phyloP scores from a whole-genome alignment of 345 rosid genomes.

The Gossypium bickii region DNA sequence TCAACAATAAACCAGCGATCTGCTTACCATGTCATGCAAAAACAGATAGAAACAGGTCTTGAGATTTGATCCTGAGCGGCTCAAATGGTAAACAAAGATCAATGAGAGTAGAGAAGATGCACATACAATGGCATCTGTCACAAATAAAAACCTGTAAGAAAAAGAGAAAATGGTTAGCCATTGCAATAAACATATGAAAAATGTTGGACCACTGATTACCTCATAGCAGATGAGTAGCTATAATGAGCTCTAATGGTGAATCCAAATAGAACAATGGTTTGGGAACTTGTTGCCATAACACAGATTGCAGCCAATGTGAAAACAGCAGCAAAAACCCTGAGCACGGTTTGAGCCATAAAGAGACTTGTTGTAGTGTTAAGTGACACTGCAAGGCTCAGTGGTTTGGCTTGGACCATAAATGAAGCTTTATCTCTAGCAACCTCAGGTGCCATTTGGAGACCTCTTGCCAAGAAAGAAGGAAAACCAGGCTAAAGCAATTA shows the following conservation, averaged over 20 bases:
- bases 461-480: background rate
- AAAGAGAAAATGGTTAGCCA: background rate
- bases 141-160: conserved; percentile 45
- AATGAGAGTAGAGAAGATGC: conserved; percentile 39
- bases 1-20: background rate
- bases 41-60: conserved; percentile 31
- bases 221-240: conserved; percentile 39
- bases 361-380: conserved; percentile 2
- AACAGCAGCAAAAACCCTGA: conserved; percentile 38
- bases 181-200: background rate
- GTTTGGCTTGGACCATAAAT: conserved; percentile 10
- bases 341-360: conserved; percentile 29
- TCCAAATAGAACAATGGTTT: conserved; percentile 27
- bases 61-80: conserved; percentile 23
- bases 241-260: conserved; percentile 32
- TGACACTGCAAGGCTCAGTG: background rate
- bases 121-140: conserved; percentile 29
- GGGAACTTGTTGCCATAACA: conserved; percentile 33
- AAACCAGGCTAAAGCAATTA: background rate
- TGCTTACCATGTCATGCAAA: conserved; percentile 50
- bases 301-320: conserved; percentile 34
- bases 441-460: conserved; percentile 14
- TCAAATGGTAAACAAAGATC: conserved; percentile 22
- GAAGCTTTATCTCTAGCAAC: background rate
- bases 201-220: conserved; percentile 20